Evolutionary conservation across 208 protist species (phyloP).

Genomic region (Tritrichomonas foetus): DNA sequence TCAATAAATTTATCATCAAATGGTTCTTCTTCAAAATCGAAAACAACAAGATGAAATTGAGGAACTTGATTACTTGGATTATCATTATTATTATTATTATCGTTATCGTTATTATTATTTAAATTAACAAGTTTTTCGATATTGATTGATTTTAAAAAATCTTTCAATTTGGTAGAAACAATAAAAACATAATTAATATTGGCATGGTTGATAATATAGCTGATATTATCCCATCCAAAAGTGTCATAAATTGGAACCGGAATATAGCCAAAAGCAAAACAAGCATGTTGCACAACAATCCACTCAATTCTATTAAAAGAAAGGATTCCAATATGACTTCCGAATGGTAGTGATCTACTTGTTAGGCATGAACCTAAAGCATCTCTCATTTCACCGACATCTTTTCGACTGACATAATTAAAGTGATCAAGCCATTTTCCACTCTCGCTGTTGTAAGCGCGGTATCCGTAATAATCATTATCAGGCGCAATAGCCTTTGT

Average conservation of each 20-base stretch:
- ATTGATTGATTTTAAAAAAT: neutral
- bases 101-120: neutral
- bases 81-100: no score
- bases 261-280: conserved; percentile 38
- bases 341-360: neutral
- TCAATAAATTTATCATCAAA: neutral
- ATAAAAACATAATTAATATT: conserved; percentile 29
- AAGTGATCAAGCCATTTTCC: neutral
- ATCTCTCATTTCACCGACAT: neutral
- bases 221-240: conserved; percentile 33
- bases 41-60: neutral
- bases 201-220: conserved; percentile 43
- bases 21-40: neutral
- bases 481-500: neutral
- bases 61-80: no score
- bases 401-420: neutral
- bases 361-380: neutral
- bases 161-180: neutral
- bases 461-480: neutral
- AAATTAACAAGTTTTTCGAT: neutral
- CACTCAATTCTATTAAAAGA: conserved; percentile 41
- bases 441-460: neutral
- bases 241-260: conserved; percentile 43
- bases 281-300: neutral
- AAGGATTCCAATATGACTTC: conserved; percentile 40